Conservation (phyloP, 2,329 filamentous ascomycete species). For the Apiospora malaysiana region DNA sequence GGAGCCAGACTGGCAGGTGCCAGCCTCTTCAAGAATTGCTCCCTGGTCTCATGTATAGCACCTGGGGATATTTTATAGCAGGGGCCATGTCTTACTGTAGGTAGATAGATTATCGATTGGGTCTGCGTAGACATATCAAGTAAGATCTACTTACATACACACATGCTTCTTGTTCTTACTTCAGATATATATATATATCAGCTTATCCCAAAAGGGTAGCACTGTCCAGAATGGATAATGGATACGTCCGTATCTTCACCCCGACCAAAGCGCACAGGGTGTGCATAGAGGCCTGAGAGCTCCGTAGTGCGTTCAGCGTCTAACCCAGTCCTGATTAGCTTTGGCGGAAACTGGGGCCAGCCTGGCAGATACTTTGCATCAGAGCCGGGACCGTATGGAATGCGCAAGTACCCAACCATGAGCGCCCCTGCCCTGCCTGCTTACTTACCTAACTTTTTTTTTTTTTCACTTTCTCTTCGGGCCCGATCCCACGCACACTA, state of each 20-base stretch:
- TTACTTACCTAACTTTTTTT: too few species aligned
- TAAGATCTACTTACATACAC: too few species aligned
- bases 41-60: background rate
- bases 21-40: background rate
- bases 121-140: background rate
- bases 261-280: background rate
- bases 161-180: too few species aligned
- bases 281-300: conserved; percentile 11
- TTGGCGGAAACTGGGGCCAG: background rate
- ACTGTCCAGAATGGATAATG: background rate
- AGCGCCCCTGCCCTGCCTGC: background rate
- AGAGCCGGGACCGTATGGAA: background rate
- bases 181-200: too few species aligned
- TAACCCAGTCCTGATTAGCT: background rate
- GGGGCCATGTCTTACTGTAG: background rate
- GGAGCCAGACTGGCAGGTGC: background rate
- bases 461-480: conserved; percentile 4
- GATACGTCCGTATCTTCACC: background rate
- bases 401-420: background rate
- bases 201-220: conserved; percentile 4
- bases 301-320: background rate
- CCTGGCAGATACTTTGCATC: background rate
- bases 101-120: background rate
- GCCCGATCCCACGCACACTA: background rate
- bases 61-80: background rate